Base-by-base conservation (phyloP, 192 early-diverging fungal species). In the Spizellomyces sp. region DNA sequence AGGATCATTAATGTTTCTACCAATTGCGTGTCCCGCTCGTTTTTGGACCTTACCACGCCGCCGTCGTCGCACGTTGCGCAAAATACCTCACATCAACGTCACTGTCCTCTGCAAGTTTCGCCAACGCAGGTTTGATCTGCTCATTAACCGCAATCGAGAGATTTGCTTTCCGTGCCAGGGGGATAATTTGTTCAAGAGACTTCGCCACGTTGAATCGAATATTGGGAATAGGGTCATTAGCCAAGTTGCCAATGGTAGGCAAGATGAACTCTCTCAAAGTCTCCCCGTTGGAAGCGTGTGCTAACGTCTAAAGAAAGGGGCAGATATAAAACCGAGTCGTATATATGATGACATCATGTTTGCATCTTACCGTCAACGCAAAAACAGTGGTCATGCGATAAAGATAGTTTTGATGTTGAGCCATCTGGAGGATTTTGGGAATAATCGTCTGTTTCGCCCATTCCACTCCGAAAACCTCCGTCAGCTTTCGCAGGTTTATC, bases 201-300 rank as follows among this genome's bases (percentile, higher is more conserved):
- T 99, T 99, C 50, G 95, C 95, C 10, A 98, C 96, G 66, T 98
- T 99, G 88, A 99, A 99, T 45, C 98, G 91, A 74, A 99, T 99
- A 78, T 99, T 99, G 66, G 98, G 98, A 66, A 99, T 98, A 9
- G 94, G 93, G 75, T 99, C 98, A 12, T 86, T 84, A 44, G 92
- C 89, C 58, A 98, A 88, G 56, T 78, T 86, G 64, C 87, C 88
- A 54, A 97, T 86, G 8, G 93, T 90, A 10, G 98, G 98, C 63
- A 99, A 71, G 62, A 98, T 92, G 69, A 88, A 83, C 60, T 95
- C 94, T 67, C 90, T 90, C 58, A 98, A 87, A 43, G 98, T 90
- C 74, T 96, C 91, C 45, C 90, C 84, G 17, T 92, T 91, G 54
- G 95, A 88, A 36, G 91, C 93, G 22, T 90, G 90, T 50, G 95